phyloP scores from a whole-genome alignment of 2,329 filamentous ascomycete species.

The Pseudocercospora cruenta region DNA sequence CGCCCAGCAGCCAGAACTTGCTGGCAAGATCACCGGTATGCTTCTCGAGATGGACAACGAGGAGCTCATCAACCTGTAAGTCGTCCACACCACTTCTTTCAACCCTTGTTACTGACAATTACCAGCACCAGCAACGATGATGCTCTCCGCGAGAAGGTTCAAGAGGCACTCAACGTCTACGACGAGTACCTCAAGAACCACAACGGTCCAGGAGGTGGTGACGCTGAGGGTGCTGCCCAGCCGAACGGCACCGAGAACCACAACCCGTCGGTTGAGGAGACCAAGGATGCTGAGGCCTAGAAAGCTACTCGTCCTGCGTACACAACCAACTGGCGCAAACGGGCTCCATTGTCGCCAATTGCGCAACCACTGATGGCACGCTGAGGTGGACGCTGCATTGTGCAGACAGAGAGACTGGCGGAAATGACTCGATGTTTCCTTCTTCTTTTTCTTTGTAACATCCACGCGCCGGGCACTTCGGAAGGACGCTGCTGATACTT shows the following conservation, averaged over 20 bases:
- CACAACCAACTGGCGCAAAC: constrained; percentile 22
- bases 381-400: constrained; percentile 20
- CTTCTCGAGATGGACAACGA: constrained; percentile 98
- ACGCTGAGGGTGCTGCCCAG: constrained; percentile 30
- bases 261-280: constrained; percentile 39
- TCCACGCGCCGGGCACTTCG: constrained; percentile 10
- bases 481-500: constrained; percentile 8
- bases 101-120: constrained; percentile 35
- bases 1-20: constrained; percentile 88
- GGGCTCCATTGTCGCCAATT: constrained; percentile 17
- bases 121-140: constrained; percentile 82
- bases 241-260: constrained; percentile 41
- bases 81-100: constrained; percentile 39
- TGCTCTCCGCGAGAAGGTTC: constrained; percentile 91
- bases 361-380: constrained; percentile 22
- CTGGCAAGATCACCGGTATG: constrained; percentile 99
- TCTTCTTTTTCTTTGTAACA: constrained; percentile 19
- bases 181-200: constrained; percentile 98
- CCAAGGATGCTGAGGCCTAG: constrained; percentile 37
- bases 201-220: constrained; percentile 45
- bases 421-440: constrained; percentile 13
- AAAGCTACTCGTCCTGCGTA: constrained; percentile 26
- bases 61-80: constrained; percentile 94
- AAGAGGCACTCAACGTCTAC: constrained; percentile 95
- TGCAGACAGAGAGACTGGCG: not conserved